Conservation (phyloP, 2,329 filamentous ascomycete species). For the Trichoderma pleuroti region DNA sequence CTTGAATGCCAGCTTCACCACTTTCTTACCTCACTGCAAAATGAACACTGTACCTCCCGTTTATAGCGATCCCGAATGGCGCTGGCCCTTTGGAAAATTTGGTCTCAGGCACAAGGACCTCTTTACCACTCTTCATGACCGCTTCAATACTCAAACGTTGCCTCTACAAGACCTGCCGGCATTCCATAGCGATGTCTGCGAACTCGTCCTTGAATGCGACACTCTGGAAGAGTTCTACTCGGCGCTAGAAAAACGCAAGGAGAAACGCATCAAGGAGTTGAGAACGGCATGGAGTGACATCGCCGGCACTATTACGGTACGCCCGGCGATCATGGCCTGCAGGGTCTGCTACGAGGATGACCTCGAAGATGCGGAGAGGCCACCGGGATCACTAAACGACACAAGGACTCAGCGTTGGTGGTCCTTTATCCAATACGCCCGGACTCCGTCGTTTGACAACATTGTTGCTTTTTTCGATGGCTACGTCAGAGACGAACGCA, state of each 20-base stretch:
- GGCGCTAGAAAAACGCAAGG: background rate
- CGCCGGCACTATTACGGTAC: fast-evolving
- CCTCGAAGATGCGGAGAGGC: background rate
- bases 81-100: background rate
- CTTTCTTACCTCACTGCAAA: background rate
- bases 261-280: background rate
- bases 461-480: background rate
- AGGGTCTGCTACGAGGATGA: background rate
- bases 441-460: background rate
- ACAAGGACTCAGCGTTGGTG: background rate
- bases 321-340: background rate
- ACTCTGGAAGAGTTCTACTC: background rate
- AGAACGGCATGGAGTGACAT: background rate
- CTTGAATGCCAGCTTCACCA: background rate
- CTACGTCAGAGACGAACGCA: background rate
- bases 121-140: background rate
- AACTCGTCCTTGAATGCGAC: background rate
- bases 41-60: background rate
- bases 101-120: background rate
- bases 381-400: background rate
- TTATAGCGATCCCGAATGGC: background rate
- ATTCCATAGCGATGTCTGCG: background rate
- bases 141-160: background rate
- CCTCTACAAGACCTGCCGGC: background rate
- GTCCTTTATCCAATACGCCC: background rate